A percentile compares a stretch with the other conserved stretches of the same genome.
Evolutionary conservation across 176 grass and related monocot species (phyloP).

Genomic region (Hordeum marinum): DNA sequence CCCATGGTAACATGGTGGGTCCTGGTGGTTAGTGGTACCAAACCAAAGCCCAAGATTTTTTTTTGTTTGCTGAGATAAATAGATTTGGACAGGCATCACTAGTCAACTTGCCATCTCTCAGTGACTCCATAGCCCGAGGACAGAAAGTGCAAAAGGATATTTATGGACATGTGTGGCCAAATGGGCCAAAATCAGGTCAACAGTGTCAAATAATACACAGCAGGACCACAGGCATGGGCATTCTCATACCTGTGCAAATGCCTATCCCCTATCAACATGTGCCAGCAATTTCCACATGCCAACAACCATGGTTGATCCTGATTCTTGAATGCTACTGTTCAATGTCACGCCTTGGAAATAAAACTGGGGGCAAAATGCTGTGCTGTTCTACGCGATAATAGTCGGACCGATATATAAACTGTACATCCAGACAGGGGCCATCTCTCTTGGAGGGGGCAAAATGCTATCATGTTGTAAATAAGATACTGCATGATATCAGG

Average conservation of each 20-base stretch:
- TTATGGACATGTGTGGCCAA: not conserved
- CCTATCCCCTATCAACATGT: not conserved
- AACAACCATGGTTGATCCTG: not conserved
- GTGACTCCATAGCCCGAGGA: not conserved
- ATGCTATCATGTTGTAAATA: conserved; percentile 19
- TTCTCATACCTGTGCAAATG: not conserved
- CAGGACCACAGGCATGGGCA: not conserved
- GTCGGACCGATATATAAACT: not conserved
- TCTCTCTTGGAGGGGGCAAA: not conserved
- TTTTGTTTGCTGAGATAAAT: not conserved
- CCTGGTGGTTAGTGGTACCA: not conserved
- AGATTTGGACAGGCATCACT: not conserved
- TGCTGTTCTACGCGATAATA: not conserved
- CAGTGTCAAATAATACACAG: not conserved
- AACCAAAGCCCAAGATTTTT: not conserved
- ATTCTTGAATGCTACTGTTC: not conserved
- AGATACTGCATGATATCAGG: not conserved
- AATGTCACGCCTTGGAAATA: not conserved
- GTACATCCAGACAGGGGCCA: not conserved
- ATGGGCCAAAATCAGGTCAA: conserved; percentile 11
- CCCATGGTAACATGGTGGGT: conserved; percentile 1
- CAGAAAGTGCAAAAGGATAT: not conserved
- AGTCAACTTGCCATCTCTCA: not conserved
- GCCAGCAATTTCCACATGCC: not conserved
- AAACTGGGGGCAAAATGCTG: not conserved